Evolutionary conservation across 1,139 yeast genomes (phyloP).

Genomic region (Pichiaceae sp.): DNA sequence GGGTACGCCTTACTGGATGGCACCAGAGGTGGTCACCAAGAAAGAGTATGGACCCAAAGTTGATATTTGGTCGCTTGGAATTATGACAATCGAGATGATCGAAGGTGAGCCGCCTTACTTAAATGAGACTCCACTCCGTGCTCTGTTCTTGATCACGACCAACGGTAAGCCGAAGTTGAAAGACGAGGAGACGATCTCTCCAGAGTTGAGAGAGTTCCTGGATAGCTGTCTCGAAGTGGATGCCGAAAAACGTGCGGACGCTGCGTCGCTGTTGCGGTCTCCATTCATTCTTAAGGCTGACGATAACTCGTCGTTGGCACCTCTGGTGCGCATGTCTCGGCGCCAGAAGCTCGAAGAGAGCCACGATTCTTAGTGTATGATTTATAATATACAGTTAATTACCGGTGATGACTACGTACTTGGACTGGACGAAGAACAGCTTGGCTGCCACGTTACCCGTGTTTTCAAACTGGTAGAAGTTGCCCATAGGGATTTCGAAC

Average conservation of each 20-base stretch:
- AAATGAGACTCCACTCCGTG: conserved; percentile 89
- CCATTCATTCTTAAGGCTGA: conserved; percentile 69
- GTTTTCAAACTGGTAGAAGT: conserved; percentile 57
- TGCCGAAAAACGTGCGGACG: conserved; percentile 75
- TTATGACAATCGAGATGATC: conserved; percentile 97
- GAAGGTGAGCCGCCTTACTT: conserved; percentile 98
- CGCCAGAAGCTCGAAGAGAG: conserved; percentile 58
- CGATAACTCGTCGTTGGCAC: conserved; percentile 67
- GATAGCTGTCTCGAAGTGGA: conserved; percentile 79
- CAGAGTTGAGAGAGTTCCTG: conserved; percentile 59
- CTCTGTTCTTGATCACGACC: conserved; percentile 86
- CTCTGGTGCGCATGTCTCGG: conserved; percentile 81
- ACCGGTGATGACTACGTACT: conserved; percentile 24
- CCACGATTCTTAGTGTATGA: background rate
- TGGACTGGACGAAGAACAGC: conserved; percentile 72
- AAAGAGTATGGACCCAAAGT: conserved; percentile 97
- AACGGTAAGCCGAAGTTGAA: conserved; percentile 91
- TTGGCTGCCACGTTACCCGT: conserved; percentile 49
- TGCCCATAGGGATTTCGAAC: conserved; percentile 74
- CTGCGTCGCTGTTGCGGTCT: conserved; percentile 65
- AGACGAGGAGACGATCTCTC: conserved; percentile 76
- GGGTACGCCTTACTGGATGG: conserved; percentile 99
- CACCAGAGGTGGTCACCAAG: conserved; percentile 92
- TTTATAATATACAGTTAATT: conserved; percentile 8
- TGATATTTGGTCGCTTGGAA: conserved; percentile 95